Percentiles rank a stretch among this genome's conserved stretches.
These are phyloP conservation scores for Vinca minor DNA, from an alignment of 257 asterid species.

Conservation along the genomic window DNA sequence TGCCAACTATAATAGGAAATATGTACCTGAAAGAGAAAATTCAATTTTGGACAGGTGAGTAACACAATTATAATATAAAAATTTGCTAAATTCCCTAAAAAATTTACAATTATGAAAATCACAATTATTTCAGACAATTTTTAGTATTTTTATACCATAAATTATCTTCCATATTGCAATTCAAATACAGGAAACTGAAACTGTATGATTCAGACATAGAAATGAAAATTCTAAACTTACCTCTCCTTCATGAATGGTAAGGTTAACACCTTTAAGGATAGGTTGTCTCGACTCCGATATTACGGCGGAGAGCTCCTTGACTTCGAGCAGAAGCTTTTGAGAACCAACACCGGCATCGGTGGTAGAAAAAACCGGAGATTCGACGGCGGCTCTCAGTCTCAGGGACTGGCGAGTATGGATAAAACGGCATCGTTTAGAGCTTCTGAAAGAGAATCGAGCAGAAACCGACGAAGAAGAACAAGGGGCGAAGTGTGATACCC, in stretches of 20 bases:
- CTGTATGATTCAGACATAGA: neutral
- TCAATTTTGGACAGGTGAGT: too few species aligned
- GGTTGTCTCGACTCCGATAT: slow-evolving; percentile 59
- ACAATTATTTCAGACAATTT: too few species aligned
- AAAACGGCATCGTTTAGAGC: slow-evolving; percentile 27
- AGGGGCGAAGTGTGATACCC: too few species aligned
- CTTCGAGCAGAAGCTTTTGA: slow-evolving; percentile 63
- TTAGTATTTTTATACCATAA: neutral
- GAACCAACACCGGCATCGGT: slow-evolving; percentile 31
- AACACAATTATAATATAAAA: too few species aligned
- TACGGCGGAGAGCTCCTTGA: slow-evolving; percentile 70
- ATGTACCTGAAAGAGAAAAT: too few species aligned
- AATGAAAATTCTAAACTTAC: slow-evolving; percentile 24
- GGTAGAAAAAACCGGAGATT: slow-evolving; percentile 44
- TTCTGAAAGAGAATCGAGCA: too few species aligned
- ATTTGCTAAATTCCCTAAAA: too few species aligned
- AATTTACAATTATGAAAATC: too few species aligned
- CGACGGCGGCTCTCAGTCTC: slow-evolving; percentile 44
- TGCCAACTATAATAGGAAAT: too few species aligned
- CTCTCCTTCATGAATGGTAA: slow-evolving; percentile 83
- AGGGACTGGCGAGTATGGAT: slow-evolving; percentile 13
- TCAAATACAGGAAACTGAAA: too few species aligned
- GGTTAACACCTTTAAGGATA: slow-evolving; percentile 90
- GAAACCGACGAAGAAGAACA: slow-evolving; percentile 15
- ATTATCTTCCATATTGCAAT: too few species aligned